Evolutionary conservation across 306 rosid species (phyloP).

Genomic region (Castanopsis chinensis): DNA sequence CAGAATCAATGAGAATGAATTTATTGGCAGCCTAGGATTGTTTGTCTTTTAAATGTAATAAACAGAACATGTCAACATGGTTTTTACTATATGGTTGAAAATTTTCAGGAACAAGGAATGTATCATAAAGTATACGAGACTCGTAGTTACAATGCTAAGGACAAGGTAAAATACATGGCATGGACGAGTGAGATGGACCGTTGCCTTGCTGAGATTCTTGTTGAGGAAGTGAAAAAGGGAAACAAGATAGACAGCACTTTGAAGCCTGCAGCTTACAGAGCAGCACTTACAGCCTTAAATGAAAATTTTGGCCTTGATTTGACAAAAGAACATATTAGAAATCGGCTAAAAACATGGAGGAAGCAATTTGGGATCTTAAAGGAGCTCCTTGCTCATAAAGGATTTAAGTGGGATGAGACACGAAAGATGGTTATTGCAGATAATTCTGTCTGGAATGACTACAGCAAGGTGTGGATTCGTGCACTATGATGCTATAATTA

Average conservation of each 20-base stretch:
- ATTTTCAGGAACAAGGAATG: conserved; percentile 30
- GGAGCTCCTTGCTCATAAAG: conserved; percentile 52
- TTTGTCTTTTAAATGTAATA: background rate
- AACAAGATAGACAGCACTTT: conserved; percentile 47
- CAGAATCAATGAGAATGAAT: too few relatives aligned
- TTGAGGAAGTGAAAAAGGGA: conserved; percentile 48
- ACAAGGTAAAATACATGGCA: conserved; percentile 35
- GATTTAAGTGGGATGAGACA: conserved; percentile 54
- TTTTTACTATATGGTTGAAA: background rate
- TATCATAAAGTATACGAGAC: conserved; percentile 32
- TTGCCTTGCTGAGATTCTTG: conserved; percentile 44
- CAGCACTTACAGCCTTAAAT: conserved; percentile 43
- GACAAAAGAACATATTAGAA: conserved; percentile 48
- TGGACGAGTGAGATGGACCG: conserved; percentile 63
- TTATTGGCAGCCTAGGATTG: background rate
- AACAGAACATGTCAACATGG: background rate
- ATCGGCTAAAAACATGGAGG: conserved; percentile 59
- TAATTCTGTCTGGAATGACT: conserved; percentile 51
- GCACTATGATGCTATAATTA: conserved; percentile 11
- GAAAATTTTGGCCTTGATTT: conserved; percentile 38
- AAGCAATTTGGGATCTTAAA: conserved; percentile 54
- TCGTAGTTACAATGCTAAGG: conserved; percentile 45
- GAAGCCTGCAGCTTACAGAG: conserved; percentile 50
- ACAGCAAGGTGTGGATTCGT: conserved; percentile 42
- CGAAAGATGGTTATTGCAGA: conserved; percentile 51